Percentiles rank a stretch among this genome's conserved stretches.
phyloP scores from a whole-genome alignment of 75 land plant species.

The Sequoiadendron giganteum region DNA sequence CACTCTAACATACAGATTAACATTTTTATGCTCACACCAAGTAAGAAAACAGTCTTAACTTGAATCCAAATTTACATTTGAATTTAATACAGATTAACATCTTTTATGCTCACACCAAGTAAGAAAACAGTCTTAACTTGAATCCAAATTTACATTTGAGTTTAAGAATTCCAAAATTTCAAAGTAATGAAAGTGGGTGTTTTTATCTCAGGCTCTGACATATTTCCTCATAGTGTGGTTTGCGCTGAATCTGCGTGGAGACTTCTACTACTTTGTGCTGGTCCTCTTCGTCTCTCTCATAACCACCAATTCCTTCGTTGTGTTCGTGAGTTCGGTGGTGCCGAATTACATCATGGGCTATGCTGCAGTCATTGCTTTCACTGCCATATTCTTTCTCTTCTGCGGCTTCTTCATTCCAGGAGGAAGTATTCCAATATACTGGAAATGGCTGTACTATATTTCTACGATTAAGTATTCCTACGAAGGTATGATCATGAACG shows the following conservation, averaged over 20 bases:
- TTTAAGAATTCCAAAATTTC: no score
- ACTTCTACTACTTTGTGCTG: conserved; percentile 51
- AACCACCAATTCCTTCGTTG: conserved; percentile 71
- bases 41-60: no score
- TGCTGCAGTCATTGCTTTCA: conserved; percentile 77
- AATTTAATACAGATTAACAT: no score
- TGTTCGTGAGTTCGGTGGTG: conserved; percentile 63
- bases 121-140: no score
- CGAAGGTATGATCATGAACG: conserved; percentile 16
- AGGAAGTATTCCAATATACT: conserved; percentile 34
- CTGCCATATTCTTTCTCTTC: conserved; percentile 70
- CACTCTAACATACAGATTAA: no score
- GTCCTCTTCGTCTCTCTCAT: conserved; percentile 66
- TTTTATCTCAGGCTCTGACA: conserved; percentile 30
- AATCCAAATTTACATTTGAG: no score
- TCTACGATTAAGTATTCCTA: conserved; percentile 25
- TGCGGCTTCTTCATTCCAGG: conserved; percentile 68
- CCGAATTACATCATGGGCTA: conserved; percentile 74
- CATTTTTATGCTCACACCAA: no score
- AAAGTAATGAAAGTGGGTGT: no score
- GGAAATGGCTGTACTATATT: conserved; percentile 33
- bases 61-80: no score
- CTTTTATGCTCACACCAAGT: no score
- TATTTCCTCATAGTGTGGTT: conserved; percentile 54
- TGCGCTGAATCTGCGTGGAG: conserved; percentile 41